These are phyloP conservation scores for Keithomyces neogunnii DNA, from an alignment of 2,329 filamentous ascomycete genomes.

Conservation along the genomic window DNA sequence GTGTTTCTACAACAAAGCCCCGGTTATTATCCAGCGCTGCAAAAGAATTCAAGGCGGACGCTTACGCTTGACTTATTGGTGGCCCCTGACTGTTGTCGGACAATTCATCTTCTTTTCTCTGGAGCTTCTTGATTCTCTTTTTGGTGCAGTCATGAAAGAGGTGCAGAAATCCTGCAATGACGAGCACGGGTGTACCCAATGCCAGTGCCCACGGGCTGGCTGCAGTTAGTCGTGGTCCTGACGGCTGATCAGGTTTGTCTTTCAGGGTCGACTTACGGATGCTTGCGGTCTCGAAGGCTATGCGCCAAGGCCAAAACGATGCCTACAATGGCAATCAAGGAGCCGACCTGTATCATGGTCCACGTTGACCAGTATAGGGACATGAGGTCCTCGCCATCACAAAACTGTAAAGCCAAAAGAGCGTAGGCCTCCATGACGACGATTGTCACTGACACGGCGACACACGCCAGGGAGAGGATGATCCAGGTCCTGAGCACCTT, in stretches of 20 bases:
- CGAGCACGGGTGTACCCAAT: slow-evolving; percentile 50
- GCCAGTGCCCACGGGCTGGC: slow-evolving; percentile 47
- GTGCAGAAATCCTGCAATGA: slow-evolving; percentile 46
- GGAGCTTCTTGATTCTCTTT: slow-evolving; percentile 26
- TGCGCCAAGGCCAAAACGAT: slow-evolving; percentile 46
- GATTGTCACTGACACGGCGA: slow-evolving; percentile 33
- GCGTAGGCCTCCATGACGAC: slow-evolving; percentile 47
- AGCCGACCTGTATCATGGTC: slow-evolving; percentile 51
- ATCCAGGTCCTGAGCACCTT: slow-evolving; percentile 34
- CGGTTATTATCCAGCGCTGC: no score
- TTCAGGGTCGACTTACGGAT: slow-evolving; percentile 33
- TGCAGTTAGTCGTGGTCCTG: neutral
- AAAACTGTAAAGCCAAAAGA: slow-evolving; percentile 48
- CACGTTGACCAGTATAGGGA: slow-evolving; percentile 53
- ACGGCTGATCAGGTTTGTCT: neutral
- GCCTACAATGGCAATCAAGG: slow-evolving; percentile 48
- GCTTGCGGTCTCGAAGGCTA: slow-evolving; percentile 36
- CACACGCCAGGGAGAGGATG: slow-evolving; percentile 33
- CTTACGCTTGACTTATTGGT: slow-evolving; percentile 37
- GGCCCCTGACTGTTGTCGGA: slow-evolving; percentile 19
- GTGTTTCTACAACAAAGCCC: slow-evolving; percentile 20
- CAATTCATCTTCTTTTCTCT: slow-evolving; percentile 14
- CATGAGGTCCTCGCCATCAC: slow-evolving; percentile 52
- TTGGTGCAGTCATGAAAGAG: slow-evolving; percentile 33
- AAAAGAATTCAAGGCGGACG: neutral